Percentiles rank a stretch among this genome's conserved stretches.
These are phyloP conservation scores for Trypanosoma congolense DNA, from an alignment of 208 protist genomes.

Conservation along the genomic window DNA sequence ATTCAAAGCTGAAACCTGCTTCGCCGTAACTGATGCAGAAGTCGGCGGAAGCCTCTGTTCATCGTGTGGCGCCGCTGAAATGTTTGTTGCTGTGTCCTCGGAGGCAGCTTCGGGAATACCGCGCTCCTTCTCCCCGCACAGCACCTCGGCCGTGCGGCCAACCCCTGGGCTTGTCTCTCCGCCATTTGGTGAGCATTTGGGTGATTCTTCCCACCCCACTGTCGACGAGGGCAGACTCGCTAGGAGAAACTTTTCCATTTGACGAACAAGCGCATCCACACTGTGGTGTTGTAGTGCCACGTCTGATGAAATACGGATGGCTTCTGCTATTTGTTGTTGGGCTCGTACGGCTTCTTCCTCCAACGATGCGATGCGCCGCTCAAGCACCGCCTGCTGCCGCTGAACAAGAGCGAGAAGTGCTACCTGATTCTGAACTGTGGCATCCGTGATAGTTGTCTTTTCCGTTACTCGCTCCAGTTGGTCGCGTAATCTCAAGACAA, in stretches of 20 bases:
- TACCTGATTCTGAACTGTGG: slow-evolving; percentile 18
- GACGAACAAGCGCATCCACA: slow-evolving; percentile 53
- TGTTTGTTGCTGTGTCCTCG: not conserved
- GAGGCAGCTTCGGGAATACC: too few relatives aligned
- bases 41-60: not conserved
- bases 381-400: slow-evolving; percentile 41
- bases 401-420: slow-evolving; percentile 26
- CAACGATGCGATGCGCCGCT: slow-evolving; percentile 39
- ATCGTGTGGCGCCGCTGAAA: not conserved
- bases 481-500: slow-evolving; percentile 8
- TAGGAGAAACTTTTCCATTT: slow-evolving; percentile 54
- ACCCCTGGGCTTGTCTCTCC: not conserved
- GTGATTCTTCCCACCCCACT: not conserved
- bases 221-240: not conserved
- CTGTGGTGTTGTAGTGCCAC: slow-evolving; percentile 52
- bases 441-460: slow-evolving; percentile 7
- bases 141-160: too few relatives aligned
- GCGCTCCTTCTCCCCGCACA: too few relatives aligned
- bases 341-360: slow-evolving; percentile 31
- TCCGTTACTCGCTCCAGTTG: slow-evolving; percentile 17
- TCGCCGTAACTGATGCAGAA: not conserved
- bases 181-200: not conserved
- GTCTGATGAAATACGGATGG: slow-evolving; percentile 40
- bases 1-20: slow-evolving; percentile 5
- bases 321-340: slow-evolving; percentile 33